A percentile compares a stretch with the other conserved stretches of the same genome.
These are phyloP conservation scores for Candida broadrunensis DNA, from an alignment of 805 yeast species.

Conservation along the genomic window DNA sequence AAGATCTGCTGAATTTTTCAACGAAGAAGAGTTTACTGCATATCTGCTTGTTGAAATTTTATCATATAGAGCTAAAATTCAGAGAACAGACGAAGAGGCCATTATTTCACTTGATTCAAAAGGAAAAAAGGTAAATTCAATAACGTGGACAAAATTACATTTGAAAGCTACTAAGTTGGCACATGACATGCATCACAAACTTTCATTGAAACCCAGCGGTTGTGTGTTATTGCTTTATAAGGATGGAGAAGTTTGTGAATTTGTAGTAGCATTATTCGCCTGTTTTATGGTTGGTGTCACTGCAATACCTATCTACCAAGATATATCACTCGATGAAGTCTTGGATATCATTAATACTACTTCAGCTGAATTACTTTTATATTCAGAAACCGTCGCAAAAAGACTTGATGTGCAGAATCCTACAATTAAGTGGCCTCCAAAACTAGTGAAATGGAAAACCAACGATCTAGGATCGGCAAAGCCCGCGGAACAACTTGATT, in stretches of 20 bases:
- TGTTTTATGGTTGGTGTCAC: conserved; percentile 92
- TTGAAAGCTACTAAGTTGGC: conserved; percentile 84
- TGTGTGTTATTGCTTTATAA: conserved; percentile 82
- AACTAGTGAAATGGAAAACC: conserved; percentile 76
- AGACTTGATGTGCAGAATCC: conserved; percentile 43
- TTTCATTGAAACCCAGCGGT: conserved; percentile 75
- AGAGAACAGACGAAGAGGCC: conserved; percentile 59
- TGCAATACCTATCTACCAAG: conserved; percentile 88
- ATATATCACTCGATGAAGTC: conserved; percentile 65
- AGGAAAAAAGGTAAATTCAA: conserved; percentile 74
- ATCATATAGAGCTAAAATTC: conserved; percentile 65
- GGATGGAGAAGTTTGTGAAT: conserved; percentile 80
- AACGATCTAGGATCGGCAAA: conserved; percentile 74
- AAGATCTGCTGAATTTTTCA: conserved; percentile 22
- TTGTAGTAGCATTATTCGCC: conserved; percentile 81
- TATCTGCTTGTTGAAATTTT: conserved; percentile 52
- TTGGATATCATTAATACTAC: conserved; percentile 69
- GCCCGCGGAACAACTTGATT: background rate
- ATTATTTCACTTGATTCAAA: conserved; percentile 67
- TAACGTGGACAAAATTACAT: conserved; percentile 89
- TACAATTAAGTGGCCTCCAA: conserved; percentile 67
- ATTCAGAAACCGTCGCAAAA: conserved; percentile 76
- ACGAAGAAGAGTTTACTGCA: background rate
- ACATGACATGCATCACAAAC: conserved; percentile 70
- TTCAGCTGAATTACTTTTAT: conserved; percentile 71